A percentile compares a stretch with the other conserved stretches of the same genome.
These are phyloP conservation scores for Stellera chamaejasme DNA, from an alignment of 345 rosid species.

Conservation along the genomic window DNA sequence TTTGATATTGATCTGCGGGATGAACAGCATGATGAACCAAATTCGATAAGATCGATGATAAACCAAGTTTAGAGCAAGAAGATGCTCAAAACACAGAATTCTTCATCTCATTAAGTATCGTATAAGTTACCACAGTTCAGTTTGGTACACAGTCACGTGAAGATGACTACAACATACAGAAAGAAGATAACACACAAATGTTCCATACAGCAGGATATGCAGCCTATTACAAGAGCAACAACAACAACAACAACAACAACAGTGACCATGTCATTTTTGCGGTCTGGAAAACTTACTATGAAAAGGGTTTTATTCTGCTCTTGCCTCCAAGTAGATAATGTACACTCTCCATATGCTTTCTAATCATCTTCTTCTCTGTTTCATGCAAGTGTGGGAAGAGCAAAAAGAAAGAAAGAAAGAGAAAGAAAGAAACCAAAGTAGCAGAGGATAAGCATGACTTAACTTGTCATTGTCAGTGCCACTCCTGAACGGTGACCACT, in stretches of 20 bases:
- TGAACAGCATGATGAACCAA: too few species aligned
- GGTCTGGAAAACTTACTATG: slow-evolving; percentile 21
- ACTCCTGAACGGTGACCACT: slow-evolving; percentile 5
- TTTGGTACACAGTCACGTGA: background rate
- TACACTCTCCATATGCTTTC: slow-evolving; percentile 20
- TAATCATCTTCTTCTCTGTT: slow-evolving; percentile 12
- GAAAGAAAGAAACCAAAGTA: background rate
- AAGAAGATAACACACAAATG: slow-evolving; percentile 7
- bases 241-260: slow-evolving; percentile 11
- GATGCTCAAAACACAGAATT: too few species aligned
- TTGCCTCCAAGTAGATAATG: slow-evolving; percentile 24
- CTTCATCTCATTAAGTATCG: too few species aligned
- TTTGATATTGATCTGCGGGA: too few species aligned
- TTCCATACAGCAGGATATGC: slow-evolving; percentile 5
- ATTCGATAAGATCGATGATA: too few species aligned
- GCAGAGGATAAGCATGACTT: background rate
- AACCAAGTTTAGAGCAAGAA: too few species aligned
- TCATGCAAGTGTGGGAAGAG: slow-evolving; percentile 4
- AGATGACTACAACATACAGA: slow-evolving; percentile 13
- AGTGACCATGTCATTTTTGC: background rate
- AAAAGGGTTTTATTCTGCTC: slow-evolving; percentile 18
- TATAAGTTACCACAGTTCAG: too few species aligned
- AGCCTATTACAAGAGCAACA: slow-evolving; percentile 12
- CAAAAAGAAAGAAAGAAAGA: background rate
- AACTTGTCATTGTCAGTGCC: slow-evolving; percentile 3